phyloP scores from a whole-genome alignment of 139 green algal genomes.

The Diplosphaera chodatii region DNA sequence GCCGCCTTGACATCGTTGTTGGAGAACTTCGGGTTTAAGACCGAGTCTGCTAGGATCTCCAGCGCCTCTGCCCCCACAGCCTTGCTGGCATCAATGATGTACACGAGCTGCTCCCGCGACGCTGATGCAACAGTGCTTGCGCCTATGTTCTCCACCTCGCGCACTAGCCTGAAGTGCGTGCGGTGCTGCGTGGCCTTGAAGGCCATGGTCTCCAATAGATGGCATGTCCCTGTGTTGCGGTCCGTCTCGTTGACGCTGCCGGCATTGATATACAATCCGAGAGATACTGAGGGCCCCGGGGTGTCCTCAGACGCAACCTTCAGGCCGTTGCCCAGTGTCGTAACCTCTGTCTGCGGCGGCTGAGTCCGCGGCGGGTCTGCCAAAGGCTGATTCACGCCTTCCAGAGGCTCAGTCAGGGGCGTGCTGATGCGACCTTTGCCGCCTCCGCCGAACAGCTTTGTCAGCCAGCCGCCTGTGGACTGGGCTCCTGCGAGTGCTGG shows the following conservation, averaged over 20 bases:
- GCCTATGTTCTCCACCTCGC: constrained; percentile 85
- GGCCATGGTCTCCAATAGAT: constrained; percentile 89
- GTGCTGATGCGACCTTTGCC: constrained; percentile 17
- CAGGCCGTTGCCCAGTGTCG: constrained; percentile 77
- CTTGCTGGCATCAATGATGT: constrained; percentile 84
- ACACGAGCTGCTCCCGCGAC: constrained; percentile 80
- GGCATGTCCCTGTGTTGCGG: constrained; percentile 56
- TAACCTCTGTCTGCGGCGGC: constrained; percentile 67
- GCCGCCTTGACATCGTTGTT: constrained; percentile 64
- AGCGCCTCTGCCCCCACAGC: constrained; percentile 69
- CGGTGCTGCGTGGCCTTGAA: constrained; percentile 84
- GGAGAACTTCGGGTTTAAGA: constrained; percentile 81
- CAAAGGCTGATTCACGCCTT: constrained; percentile 36
- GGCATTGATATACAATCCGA: constrained; percentile 86
- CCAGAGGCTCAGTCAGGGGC: constrained; percentile 71
- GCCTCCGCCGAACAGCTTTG: constrained; percentile 25
- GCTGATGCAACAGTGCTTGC: constrained; percentile 76
- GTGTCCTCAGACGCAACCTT: constrained; percentile 82
- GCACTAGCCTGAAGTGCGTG: constrained; percentile 64
- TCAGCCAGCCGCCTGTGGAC: constrained; percentile 17
- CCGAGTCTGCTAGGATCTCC: constrained; percentile 84
- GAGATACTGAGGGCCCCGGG: constrained; percentile 71
- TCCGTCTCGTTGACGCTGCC: constrained; percentile 72
- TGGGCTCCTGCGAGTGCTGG: no score
- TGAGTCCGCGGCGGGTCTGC: constrained; percentile 14